A percentile compares a stretch with the other conserved stretches of the same genome.
Conservation (phyloP, 1,284 basidiomycete genomes). For the Ustilago shanxiensis region DNA sequence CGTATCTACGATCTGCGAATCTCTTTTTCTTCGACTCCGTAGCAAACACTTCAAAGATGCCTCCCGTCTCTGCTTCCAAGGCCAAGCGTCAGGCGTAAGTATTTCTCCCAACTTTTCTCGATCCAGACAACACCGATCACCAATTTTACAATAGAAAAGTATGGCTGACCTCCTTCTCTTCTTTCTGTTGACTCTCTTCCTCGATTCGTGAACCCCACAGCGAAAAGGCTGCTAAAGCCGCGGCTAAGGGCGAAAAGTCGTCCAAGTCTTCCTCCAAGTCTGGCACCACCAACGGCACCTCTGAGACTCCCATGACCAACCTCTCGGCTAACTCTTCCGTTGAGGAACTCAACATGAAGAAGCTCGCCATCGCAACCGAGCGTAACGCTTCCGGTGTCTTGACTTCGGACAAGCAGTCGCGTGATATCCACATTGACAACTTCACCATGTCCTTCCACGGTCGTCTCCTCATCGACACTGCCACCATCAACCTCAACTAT, state of each 20-base stretch:
- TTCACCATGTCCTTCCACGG: conserved; percentile 98
- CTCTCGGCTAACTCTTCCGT: conserved; percentile 55
- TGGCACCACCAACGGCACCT: conserved; percentile 55
- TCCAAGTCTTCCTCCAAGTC: conserved; percentile 58
- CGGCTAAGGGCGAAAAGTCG: conserved; percentile 63
- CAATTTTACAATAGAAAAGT: not conserved
- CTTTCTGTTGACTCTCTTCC: not conserved
- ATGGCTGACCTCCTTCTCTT: not conserved
- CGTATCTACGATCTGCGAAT: conserved; percentile 1
- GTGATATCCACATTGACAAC: conserved; percentile 97
- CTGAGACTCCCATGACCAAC: conserved; percentile 60
- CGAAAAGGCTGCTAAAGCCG: conserved; percentile 69
- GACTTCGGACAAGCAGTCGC: conserved; percentile 88
- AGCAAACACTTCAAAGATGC: conserved; percentile 39
- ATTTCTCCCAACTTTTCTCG: no score
- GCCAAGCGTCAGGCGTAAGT: conserved; percentile 70
- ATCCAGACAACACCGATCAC: no score
- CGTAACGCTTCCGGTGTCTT: conserved; percentile 79
- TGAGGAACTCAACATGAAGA: conserved; percentile 68
- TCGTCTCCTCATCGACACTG: conserved; percentile 89
- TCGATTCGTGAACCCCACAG: conserved; percentile 30
- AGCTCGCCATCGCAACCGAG: conserved; percentile 67
- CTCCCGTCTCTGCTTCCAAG: conserved; percentile 69
- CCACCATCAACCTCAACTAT: conserved; percentile 92
- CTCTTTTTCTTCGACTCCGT: not conserved